These are phyloP conservation scores for Phialemoniopsis sp. DNA, from an alignment of 2,329 filamentous ascomycete genomes.

Conservation along the genomic window DNA sequence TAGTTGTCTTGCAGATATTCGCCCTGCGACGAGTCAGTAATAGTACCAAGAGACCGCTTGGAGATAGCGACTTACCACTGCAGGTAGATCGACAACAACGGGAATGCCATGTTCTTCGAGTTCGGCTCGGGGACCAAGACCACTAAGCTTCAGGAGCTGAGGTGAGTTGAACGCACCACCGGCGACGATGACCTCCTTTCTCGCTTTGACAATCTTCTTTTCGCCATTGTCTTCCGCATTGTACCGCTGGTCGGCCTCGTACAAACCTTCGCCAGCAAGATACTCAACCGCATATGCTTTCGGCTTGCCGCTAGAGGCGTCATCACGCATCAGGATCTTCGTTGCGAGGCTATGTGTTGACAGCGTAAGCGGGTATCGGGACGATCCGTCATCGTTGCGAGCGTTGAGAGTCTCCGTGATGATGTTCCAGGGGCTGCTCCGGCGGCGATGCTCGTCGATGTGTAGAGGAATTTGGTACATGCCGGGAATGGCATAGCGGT, in stretches of 20 bases:
- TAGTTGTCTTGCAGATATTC: constrained; percentile 43
- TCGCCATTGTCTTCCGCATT: constrained; percentile 15
- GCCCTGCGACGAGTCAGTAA: too few relatives aligned
- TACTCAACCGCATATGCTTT: too few relatives aligned
- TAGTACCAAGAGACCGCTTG: too few relatives aligned
- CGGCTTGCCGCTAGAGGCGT: too few relatives aligned
- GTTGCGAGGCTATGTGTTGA: constrained; percentile 23
- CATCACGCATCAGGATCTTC: constrained; percentile 18
- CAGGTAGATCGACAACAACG: constrained; percentile 36
- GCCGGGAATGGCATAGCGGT: constrained; percentile 39
- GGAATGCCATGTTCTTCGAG: constrained; percentile 38
- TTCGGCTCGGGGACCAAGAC: constrained; percentile 12
- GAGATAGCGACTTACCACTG: too few relatives aligned
- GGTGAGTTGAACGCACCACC: constrained; percentile 47
- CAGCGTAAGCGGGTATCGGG: constrained; percentile 33
- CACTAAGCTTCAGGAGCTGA: constrained; percentile 41
- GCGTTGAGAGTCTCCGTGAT: too few relatives aligned
- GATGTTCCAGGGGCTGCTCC: too few relatives aligned
- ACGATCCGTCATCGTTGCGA: constrained; percentile 20
- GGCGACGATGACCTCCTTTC: constrained; percentile 44
- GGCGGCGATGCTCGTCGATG: constrained; percentile 4
- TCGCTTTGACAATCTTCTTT: constrained; percentile 14
- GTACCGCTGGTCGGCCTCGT: too few relatives aligned
- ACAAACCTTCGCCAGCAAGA: too few relatives aligned
- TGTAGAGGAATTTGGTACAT: constrained; percentile 56